A percentile compares a stretch with the other conserved stretches of the same genome.
Evolutionary conservation across 768 basidiomycete genomes (phyloP).

Genomic region (Hysterangium stoloniferum): DNA sequence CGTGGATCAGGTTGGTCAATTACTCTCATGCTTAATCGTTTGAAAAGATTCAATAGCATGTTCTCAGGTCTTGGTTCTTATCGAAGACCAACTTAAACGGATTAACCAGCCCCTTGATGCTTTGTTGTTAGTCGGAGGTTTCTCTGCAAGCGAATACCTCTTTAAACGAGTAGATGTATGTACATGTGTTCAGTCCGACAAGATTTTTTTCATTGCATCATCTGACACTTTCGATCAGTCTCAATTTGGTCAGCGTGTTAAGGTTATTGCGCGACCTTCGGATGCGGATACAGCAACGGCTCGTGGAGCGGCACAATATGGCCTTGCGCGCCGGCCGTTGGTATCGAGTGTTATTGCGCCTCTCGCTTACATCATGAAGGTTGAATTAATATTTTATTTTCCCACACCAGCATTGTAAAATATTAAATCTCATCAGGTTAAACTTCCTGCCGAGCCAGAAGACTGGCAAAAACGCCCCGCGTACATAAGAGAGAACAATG

Average conservation of each 20-base stretch:
- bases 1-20: slow-evolving; percentile 65
- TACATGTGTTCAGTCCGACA: slow-evolving; percentile 6
- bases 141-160: slow-evolving; percentile 77
- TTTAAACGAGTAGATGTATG: slow-evolving; percentile 70
- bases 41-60: neutral
- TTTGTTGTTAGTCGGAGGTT: slow-evolving; percentile 83
- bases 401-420: neutral
- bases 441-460: slow-evolving; percentile 80
- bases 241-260: slow-evolving; percentile 56
- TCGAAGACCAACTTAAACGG: slow-evolving; percentile 65
- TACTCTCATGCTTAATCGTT: neutral
- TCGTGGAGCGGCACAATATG: slow-evolving; percentile 84
- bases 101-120: slow-evolving; percentile 73
- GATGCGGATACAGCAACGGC: slow-evolving; percentile 87
- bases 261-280: slow-evolving; percentile 71
- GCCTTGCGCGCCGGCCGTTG: slow-evolving; percentile 63
- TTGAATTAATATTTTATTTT: slow-evolving; percentile 21
- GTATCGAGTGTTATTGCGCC: slow-evolving; percentile 81
- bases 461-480: slow-evolving; percentile 81
- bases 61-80: slow-evolving; percentile 62
- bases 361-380: slow-evolving; percentile 82
- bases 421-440: slow-evolving; percentile 48
- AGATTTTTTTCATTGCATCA: neutral
- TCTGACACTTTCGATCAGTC: slow-evolving; percentile 33
- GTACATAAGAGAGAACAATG: slow-evolving; percentile 73